A percentile compares a stretch with the other conserved stretches of the same genome.
These are phyloP conservation scores for Acanthamoeba castellanii DNA, from an alignment of 208 protist species.

Conservation along the genomic window DNA sequence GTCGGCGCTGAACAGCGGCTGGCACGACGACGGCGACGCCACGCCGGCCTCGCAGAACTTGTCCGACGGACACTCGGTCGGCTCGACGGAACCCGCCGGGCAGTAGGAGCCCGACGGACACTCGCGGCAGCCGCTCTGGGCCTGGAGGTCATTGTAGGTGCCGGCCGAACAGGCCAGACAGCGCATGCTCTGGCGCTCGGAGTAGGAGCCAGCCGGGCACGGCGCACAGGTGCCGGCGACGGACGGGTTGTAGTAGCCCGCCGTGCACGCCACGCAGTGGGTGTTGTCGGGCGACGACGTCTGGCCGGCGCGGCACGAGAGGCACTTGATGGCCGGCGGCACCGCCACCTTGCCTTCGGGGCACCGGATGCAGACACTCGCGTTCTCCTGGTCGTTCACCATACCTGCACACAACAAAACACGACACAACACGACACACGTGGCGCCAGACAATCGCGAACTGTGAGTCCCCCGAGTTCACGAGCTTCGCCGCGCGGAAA, in stretches of 20 bases:
- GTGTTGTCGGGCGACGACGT: slow-evolving; percentile 38
- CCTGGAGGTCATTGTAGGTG: background rate
- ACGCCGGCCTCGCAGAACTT: slow-evolving; percentile 25
- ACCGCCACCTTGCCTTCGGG: background rate
- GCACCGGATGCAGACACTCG: background rate
- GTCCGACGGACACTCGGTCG: background rate
- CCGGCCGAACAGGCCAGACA: slow-evolving; percentile 4
- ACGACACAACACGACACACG: background rate
- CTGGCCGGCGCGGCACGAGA: slow-evolving; percentile 18
- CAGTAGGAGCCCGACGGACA: slow-evolving; percentile 56
- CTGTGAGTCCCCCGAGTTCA: too few species aligned
- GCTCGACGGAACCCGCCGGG: background rate
- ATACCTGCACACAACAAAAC: background rate
- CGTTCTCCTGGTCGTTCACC: background rate
- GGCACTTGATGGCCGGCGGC: background rate
- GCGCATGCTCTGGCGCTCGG: background rate
- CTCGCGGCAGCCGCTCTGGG: background rate
- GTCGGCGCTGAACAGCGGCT: background rate
- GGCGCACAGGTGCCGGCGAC: background rate
- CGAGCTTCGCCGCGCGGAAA: too few species aligned
- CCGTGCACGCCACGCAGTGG: slow-evolving; percentile 27
- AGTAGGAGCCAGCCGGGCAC: slow-evolving; percentile 49
- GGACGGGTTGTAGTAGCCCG: slow-evolving; percentile 51
- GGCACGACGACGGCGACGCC: background rate
- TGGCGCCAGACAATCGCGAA: too few species aligned